Conservation (phyloP, 257 asterid genomes). For the Lithospermum erythrorhizon region DNA sequence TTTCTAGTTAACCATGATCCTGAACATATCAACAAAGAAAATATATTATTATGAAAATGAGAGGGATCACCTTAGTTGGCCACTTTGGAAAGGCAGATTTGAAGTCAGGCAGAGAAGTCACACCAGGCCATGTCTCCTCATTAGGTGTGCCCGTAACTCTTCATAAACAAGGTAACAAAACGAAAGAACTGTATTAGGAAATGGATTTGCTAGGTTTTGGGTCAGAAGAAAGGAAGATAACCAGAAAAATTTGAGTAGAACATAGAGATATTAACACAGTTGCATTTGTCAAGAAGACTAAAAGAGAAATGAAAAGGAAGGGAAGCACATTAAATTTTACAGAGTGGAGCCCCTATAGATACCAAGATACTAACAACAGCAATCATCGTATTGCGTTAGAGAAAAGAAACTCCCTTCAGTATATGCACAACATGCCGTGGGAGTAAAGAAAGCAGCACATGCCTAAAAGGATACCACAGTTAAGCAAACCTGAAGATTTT, state of each 20-base stretch:
- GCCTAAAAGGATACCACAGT: not conserved
- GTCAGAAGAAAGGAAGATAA: not conserved
- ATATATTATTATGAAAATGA: not conserved
- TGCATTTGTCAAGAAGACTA: not conserved
- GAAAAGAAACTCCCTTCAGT: not conserved
- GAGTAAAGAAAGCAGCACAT: not conserved
- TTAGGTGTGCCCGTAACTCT: conserved; percentile 96
- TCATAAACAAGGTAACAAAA: conserved; percentile 14
- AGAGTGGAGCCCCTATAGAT: not conserved
- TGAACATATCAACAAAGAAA: conserved; percentile 1
- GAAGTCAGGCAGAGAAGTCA: conserved; percentile 86
- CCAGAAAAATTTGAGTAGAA: no score
- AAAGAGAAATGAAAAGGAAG: not conserved
- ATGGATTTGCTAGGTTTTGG: not conserved
- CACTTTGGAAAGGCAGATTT: conserved; percentile 86
- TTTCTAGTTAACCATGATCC: conserved; percentile 1
- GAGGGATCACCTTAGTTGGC: conserved; percentile 56
- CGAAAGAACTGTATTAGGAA: conserved; percentile 1
- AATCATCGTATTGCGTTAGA: not conserved
- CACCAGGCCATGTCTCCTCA: conserved; percentile 95
- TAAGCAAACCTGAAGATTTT: conserved; percentile 67
- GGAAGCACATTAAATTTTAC: not conserved
- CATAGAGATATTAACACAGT: not conserved
- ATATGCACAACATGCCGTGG: no score
- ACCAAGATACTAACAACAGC: not conserved